These are phyloP conservation scores for Penicillium herquei DNA, from an alignment of 495 filamentous ascomycete species.

Conservation along the genomic window DNA sequence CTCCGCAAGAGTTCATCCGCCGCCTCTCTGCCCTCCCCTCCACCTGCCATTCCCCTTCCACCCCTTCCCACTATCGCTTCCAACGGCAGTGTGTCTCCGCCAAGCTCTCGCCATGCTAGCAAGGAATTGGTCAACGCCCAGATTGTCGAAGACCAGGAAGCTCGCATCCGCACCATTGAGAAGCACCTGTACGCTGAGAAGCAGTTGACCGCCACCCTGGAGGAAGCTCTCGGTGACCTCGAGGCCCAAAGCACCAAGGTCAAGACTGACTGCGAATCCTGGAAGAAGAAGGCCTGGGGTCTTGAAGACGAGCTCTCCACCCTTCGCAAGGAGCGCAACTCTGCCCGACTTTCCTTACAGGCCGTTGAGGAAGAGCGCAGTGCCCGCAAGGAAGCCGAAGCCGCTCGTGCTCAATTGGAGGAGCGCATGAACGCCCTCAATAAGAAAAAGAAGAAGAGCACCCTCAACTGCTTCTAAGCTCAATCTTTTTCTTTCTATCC, in stretches of 20 bases:
- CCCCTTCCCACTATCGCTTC: slow-evolving; percentile 45
- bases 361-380: slow-evolving; percentile 92
- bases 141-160: slow-evolving; percentile 81
- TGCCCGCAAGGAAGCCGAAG: slow-evolving; percentile 82
- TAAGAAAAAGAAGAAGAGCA: slow-evolving; percentile 92
- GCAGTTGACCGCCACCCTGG: slow-evolving; percentile 88
- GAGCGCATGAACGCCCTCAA: slow-evolving; percentile 91
- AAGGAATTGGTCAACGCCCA: slow-evolving; percentile 75
- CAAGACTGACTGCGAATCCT: slow-evolving; percentile 82
- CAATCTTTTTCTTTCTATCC: background rate
- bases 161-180: slow-evolving; percentile 91
- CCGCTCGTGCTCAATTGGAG: slow-evolving; percentile 82
- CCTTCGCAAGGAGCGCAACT: slow-evolving; percentile 65
- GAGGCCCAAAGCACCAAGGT: slow-evolving; percentile 82
- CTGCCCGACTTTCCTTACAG: slow-evolving; percentile 79
- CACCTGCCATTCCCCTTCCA: slow-evolving; percentile 92
- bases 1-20: slow-evolving; percentile 85
- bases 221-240: slow-evolving; percentile 92
- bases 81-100: slow-evolving; percentile 45
- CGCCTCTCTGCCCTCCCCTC: slow-evolving; percentile 84
- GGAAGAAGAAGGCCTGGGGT: slow-evolving; percentile 76
- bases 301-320: slow-evolving; percentile 77
- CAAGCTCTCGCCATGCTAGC: slow-evolving; percentile 65
- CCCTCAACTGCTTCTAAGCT: slow-evolving; percentile 86
- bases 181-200: slow-evolving; percentile 96